Conservation (phyloP, 2,329 filamentous ascomycete genomes). For the Diaporthe velutina region DNA sequence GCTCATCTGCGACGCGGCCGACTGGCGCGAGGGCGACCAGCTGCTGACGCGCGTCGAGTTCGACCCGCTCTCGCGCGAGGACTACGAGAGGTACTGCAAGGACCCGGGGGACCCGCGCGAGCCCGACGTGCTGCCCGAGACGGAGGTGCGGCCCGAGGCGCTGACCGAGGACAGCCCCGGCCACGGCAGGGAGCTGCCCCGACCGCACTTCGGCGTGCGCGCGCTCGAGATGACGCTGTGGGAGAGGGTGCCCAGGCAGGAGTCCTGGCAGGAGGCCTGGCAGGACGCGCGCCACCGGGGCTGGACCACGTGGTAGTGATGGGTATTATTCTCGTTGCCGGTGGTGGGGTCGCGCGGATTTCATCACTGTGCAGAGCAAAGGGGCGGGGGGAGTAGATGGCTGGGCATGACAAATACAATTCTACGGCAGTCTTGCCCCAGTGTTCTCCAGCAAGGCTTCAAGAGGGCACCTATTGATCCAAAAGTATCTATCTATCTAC, state of each 20-base stretch:
- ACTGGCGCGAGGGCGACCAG: not conserved
- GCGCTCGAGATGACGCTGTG: not conserved
- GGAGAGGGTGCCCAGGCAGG: not conserved
- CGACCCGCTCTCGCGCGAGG: not conserved
- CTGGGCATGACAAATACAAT: too few relatives aligned
- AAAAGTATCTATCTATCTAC: too few relatives aligned
- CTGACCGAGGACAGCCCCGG: not conserved
- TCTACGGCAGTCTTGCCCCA: too few relatives aligned
- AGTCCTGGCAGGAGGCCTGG: not conserved
- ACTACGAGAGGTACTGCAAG: not conserved
- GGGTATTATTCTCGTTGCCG: too few relatives aligned
- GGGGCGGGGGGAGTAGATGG: too few relatives aligned
- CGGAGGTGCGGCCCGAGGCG: not conserved
- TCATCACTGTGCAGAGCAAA: too few relatives aligned
- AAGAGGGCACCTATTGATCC: too few relatives aligned
- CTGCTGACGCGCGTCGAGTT: not conserved
- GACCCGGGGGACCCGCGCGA: not conserved
- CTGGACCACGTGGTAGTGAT: not conserved
- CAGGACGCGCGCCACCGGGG: not conserved
- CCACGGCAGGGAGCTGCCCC: not conserved
- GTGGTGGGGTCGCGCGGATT: too few relatives aligned
- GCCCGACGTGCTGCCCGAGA: not conserved
- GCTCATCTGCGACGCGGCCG: not conserved
- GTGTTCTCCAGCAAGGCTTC: too few relatives aligned
- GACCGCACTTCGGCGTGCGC: not conserved